Percentiles rank a stretch among this genome's conserved stretches.
Conservation (phyloP, 345 rosid species). For the Lumnitzera littorea region DNA sequence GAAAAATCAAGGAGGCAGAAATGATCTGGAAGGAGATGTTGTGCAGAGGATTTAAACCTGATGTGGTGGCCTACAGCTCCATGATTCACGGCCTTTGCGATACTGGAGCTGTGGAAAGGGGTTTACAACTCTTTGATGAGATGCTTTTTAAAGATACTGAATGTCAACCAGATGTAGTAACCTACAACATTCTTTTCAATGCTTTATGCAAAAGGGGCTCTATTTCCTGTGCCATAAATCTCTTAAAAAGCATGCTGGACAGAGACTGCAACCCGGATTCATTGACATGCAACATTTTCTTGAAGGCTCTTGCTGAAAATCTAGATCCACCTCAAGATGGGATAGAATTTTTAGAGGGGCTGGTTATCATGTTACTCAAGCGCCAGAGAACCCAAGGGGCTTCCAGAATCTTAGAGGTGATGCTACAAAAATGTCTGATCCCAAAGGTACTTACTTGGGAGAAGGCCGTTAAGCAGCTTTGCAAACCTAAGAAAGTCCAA, state of each 20-base stretch:
- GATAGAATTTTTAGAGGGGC: conserved; percentile 67
- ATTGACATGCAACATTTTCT: conserved; percentile 66
- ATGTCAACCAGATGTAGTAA: conserved; percentile 79
- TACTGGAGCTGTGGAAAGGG: conserved; percentile 54
- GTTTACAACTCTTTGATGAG: conserved; percentile 69
- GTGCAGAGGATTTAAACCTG: conserved; percentile 60
- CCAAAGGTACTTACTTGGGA: conserved; percentile 65
- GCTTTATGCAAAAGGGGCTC: conserved; percentile 58
- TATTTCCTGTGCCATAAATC: conserved; percentile 66
- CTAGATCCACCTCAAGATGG: conserved; percentile 69
- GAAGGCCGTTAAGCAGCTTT: conserved; percentile 53
- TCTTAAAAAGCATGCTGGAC: conserved; percentile 73
- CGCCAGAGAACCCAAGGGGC: conserved; percentile 59
- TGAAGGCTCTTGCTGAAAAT: conserved; percentile 59
- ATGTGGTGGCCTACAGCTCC: conserved; percentile 74
- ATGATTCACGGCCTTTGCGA: conserved; percentile 80
- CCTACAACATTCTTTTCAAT: conserved; percentile 72
- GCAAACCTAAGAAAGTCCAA: conserved; percentile 58
- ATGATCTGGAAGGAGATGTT: conserved; percentile 74
- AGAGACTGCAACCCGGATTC: conserved; percentile 75
- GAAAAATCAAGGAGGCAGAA: conserved; percentile 56
- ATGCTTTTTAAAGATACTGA: conserved; percentile 68
- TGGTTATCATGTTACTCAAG: conserved; percentile 57
- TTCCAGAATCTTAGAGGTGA: conserved; percentile 58
- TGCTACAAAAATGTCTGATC: conserved; percentile 59